Conservation (phyloP, 2,329 filamentous ascomycete genomes). For the Cytospora paraplurivora region DNA sequence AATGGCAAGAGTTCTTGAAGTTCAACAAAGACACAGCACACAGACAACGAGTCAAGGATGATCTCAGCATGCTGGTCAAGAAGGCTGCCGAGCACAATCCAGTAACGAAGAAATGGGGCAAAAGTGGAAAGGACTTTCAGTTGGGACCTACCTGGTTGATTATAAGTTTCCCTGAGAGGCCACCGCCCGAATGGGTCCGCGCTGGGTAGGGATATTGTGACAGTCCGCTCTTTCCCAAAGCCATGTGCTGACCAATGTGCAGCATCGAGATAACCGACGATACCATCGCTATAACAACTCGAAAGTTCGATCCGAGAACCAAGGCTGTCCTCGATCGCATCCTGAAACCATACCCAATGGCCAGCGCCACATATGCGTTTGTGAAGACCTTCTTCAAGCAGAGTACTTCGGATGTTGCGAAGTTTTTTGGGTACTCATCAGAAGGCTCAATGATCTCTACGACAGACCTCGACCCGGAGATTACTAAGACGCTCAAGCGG, state of each 20-base stretch:
- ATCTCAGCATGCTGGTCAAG: conserved; percentile 48
- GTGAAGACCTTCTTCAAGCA: conserved; percentile 50
- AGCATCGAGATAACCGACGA: conserved; percentile 56
- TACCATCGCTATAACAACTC: conserved; percentile 49
- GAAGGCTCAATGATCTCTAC: conserved; percentile 23
- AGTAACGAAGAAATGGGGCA: conserved; percentile 40
- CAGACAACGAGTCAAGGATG: conserved; percentile 50
- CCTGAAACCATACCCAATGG: conserved; percentile 56
- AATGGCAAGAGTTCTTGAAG: conserved; percentile 63
- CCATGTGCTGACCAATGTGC: conserved; percentile 31
- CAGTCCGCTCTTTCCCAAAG: not conserved
- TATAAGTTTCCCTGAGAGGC: conserved; percentile 58
- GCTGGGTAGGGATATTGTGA: conserved; percentile 53
- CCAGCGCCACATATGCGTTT: conserved; percentile 55
- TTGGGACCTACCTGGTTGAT: conserved; percentile 61
- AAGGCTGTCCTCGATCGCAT: conserved; percentile 50
- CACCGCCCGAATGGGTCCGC: conserved; percentile 61
- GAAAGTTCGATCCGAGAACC: conserved; percentile 50
- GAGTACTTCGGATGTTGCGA: conserved; percentile 47
- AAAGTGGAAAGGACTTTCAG: conserved; percentile 51
- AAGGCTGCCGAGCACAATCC: conserved; percentile 46
- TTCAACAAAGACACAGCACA: conserved; percentile 56
- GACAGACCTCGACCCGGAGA: conserved; percentile 33
- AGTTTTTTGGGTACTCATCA: conserved; percentile 48
- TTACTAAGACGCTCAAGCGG: conserved; percentile 38